Conservation (phyloP, 169 alveolate genomes). For the Plasmodium knowlesi region DNA sequence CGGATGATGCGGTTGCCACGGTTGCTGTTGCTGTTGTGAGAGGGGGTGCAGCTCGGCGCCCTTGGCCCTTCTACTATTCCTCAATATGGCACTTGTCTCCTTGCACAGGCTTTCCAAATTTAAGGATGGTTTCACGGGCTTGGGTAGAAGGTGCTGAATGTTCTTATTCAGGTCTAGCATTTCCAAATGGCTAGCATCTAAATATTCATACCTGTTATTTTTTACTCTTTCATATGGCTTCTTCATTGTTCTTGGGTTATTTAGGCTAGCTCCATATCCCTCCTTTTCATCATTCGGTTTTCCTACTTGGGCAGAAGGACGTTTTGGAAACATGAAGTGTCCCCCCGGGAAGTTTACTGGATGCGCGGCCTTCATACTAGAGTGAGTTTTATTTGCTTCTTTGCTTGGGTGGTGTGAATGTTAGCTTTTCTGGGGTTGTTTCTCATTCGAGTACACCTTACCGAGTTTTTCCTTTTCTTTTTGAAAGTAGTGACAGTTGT, state of each 20-base stretch:
- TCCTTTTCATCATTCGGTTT: constrained; percentile 22
- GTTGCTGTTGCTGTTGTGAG: background rate
- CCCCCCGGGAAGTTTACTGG: constrained; percentile 41
- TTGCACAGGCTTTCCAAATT: constrained; percentile 67
- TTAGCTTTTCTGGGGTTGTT: background rate
- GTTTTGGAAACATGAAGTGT: constrained; percentile 30
- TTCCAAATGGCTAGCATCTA: constrained; percentile 73
- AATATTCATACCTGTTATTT: constrained; percentile 53
- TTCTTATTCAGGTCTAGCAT: constrained; percentile 72
- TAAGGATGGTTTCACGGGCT: constrained; percentile 70
- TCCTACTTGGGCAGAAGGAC: background rate
- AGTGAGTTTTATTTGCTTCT: background rate
- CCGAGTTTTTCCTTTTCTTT: background rate
- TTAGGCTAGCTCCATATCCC: constrained; percentile 14
- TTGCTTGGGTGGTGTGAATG: background rate
- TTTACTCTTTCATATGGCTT: constrained; percentile 4
- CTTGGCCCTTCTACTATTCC: background rate
- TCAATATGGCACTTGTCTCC: constrained; percentile 42
- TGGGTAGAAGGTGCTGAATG: constrained; percentile 42
- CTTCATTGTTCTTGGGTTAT: background rate
- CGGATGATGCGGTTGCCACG: background rate
- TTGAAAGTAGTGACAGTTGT: background rate
- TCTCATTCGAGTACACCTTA: background rate
- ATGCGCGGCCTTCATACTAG: constrained; percentile 34
- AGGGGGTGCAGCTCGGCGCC: background rate